Base-by-base conservation (phyloP, 257 asterid genomes). In the Echium plantagineum region DNA sequence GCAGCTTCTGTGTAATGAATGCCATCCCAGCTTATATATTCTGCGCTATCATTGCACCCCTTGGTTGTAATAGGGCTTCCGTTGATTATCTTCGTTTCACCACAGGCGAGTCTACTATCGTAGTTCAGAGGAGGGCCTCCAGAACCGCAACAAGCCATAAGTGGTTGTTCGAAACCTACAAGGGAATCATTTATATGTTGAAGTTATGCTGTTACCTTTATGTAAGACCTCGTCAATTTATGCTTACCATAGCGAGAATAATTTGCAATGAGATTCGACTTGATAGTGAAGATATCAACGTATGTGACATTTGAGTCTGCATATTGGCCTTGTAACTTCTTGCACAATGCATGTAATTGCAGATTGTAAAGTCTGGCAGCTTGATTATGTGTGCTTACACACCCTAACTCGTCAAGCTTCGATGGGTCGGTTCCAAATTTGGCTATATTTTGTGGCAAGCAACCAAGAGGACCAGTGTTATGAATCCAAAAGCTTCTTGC, bases 91-190 rank as follows among this genome's bases (percentile, higher is more conserved):
- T 84, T 89, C 1, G 94, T 89, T 72, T 79, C 86, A 10, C 98
- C 97, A 63, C 98, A 93, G 48, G 87, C 15, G 13, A 93, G 58
- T 52, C 90, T 78, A 60, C 84, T 82, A 70, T 89, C 97, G 48
- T 84, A 93, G 77, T 93, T 93, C 72, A 86, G 57, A 4, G 98
- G 98, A 13, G 95, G 83, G 21, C 98, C 98, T 78, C 98, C 98
- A 54, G 75, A 71, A 21, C 97, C 98, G 65, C 97, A 93, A 70
- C 97, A 93, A 20, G 90, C 96, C 95, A 80, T 84, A 53, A 85
- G 21, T 6, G 94, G 83, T 74, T 89, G 94, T 73, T 84, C 94
- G 58, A 91, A 91, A 71, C 98, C 98, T 89, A 82, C 65, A 57
- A 49, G 15, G 55, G 42, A 16, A 46, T 38, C n/a, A n/a, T n/a